Conservation (phyloP, 148 eudicot genomes). For the Gaultheria prostrata region DNA sequence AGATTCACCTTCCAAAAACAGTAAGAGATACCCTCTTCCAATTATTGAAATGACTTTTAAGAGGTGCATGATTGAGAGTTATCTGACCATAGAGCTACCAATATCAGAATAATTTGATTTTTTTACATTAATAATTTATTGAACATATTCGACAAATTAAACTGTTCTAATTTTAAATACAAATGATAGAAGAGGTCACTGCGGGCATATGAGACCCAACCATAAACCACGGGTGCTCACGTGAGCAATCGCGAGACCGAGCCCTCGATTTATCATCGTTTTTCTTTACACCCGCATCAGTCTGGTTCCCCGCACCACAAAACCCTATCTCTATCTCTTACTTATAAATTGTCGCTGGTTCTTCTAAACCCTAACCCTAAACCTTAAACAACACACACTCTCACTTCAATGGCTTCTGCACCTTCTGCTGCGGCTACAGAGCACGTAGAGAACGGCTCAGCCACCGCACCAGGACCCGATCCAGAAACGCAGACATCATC, state of each 20-base stretch:
- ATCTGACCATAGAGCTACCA: too few relatives aligned
- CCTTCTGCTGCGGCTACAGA: conserved; percentile 3
- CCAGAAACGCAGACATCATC: neutral
- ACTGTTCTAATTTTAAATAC: too few relatives aligned
- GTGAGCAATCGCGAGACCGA: neutral
- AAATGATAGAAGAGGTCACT: too few relatives aligned
- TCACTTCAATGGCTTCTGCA: conserved; percentile 19
- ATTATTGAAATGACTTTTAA: too few relatives aligned
- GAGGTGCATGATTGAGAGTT: too few relatives aligned
- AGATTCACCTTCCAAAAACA: too few relatives aligned
- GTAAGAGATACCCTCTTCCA: too few relatives aligned
- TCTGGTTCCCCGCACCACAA: neutral
- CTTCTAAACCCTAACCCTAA: neutral
- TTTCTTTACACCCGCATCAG: neutral
- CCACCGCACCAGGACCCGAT: conserved; percentile 10
- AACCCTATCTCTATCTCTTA: neutral
- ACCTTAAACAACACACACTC: neutral
- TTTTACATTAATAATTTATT: too few relatives aligned
- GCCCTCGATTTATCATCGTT: neutral
- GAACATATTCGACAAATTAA: too few relatives aligned
- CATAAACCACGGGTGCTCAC: neutral
- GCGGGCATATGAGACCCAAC: too few relatives aligned
- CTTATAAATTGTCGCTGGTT: neutral
- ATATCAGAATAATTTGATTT: too few relatives aligned
- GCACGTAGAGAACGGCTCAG: conserved; percentile 23